Evolutionary conservation across 352 stramenopile genomes (phyloP).

Genomic region (Phytophthora idaei): DNA sequence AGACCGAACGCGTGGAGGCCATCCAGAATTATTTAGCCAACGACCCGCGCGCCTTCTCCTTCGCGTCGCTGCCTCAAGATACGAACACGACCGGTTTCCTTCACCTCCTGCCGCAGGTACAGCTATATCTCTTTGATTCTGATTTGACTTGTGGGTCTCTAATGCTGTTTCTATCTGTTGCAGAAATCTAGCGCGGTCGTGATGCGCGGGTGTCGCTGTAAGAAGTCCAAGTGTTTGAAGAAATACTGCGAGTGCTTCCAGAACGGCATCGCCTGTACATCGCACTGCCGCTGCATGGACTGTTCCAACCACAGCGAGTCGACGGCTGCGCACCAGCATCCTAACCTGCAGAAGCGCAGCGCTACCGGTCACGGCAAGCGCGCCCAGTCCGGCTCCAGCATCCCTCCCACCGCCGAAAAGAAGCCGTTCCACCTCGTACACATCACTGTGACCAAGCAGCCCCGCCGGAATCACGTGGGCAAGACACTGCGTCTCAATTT

Average conservation of each 20-base stretch:
- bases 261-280: slow-evolving; percentile 89
- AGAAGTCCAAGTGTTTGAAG: slow-evolving; percentile 97
- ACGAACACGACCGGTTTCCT: slow-evolving; percentile 53
- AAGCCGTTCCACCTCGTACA: slow-evolving; percentile 64
- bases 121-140: background rate
- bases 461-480: slow-evolving; percentile 59
- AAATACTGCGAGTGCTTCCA: slow-evolving; percentile 99
- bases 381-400: slow-evolving; percentile 7
- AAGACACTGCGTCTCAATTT: slow-evolving; percentile 64
- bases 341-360: slow-evolving; percentile 38
- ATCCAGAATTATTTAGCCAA: slow-evolving; percentile 83
- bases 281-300: slow-evolving; percentile 94
- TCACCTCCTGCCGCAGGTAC: slow-evolving; percentile 71
- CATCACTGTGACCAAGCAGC: slow-evolving; percentile 77
- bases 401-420: background rate
- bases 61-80: slow-evolving; percentile 42
- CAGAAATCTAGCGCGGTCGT: slow-evolving; percentile 77
- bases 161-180: slow-evolving; percentile 5
- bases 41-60: slow-evolving; percentile 79
- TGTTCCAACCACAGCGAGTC: slow-evolving; percentile 90
- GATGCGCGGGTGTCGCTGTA: slow-evolving; percentile 94
- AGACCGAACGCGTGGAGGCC: slow-evolving; percentile 68
- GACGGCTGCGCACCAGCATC: slow-evolving; percentile 31
- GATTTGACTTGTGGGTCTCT: background rate
- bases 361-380: slow-evolving; percentile 6